A percentile compares a stretch with the other conserved stretches of the same genome.
These are phyloP conservation scores for Berberis vulgaris DNA, from an alignment of 164 flowering plant species.

Conservation along the genomic window DNA sequence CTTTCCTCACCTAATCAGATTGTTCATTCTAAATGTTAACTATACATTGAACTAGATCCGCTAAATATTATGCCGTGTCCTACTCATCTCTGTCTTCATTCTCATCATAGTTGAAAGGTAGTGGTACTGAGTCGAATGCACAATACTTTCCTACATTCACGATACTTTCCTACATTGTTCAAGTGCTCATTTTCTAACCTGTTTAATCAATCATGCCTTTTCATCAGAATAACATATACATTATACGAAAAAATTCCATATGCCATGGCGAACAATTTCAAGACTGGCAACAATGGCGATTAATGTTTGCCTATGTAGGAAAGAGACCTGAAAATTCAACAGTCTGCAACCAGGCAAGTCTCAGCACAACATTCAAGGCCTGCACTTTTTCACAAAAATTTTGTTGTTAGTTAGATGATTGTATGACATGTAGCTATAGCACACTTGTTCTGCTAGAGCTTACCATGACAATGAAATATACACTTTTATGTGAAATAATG, in stretches of 20 bases:
- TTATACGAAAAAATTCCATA: constrained; percentile 58
- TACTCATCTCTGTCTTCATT: constrained; percentile 41
- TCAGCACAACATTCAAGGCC: constrained; percentile 42
- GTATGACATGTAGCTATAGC: no score
- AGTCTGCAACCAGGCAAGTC: constrained; percentile 69
- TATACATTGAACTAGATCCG: no score
- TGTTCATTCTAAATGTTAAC: no score
- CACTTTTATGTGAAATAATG: constrained; percentile 39
- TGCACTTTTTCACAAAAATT: not conserved
- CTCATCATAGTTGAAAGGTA: constrained; percentile 53
- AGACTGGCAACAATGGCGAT: constrained; percentile 42
- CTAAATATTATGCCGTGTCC: not conserved
- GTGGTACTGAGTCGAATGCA: constrained; percentile 60
- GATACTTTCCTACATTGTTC: constrained; percentile 60
- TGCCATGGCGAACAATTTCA: constrained; percentile 71
- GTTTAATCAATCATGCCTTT: constrained; percentile 4
- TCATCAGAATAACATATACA: not conserved
- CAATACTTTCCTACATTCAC: constrained; percentile 33
- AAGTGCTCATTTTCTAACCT: constrained; percentile 77
- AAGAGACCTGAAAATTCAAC: constrained; percentile 28
- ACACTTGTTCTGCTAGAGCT: constrained; percentile 6
- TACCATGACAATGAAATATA: constrained; percentile 59
- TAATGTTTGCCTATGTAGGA: constrained; percentile 33
- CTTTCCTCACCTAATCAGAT: no score
- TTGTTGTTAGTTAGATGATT: not conserved